Base-by-base conservation (phyloP, 768 basidiomycete genomes). In the Tylopilus cervinicoccineus region DNA sequence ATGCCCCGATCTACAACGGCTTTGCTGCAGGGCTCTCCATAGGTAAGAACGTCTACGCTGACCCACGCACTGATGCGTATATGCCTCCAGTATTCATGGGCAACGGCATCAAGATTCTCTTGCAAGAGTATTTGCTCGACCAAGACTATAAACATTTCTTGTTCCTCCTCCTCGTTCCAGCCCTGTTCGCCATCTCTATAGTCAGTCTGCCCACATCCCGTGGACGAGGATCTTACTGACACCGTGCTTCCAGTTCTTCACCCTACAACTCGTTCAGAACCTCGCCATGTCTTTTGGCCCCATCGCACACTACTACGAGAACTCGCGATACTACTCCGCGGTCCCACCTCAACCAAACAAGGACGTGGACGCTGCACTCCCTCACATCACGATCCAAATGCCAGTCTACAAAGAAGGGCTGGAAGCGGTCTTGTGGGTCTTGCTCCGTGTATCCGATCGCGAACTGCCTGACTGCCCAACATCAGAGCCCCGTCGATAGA, bases 401-500 rank as follows among this genome's bases (percentile, higher is more conserved):
- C 79, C 79, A 4, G 77, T 79, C 29, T 80, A 80, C 68, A 81
- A 80, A 62, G 77, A 78, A 60, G 66, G 69, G 9, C 60, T 80
- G n/a, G 74, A 77, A 0, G 68, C 66, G 2, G 78, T 80, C 51
- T 70, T 81, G 68, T 76, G 54, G 51, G 75, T 70, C 16, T 55
- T 58, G 6, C 28, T 38, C 38, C 24, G 4, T 52, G 39, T 17
- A 23, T 52, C 48, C 24, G 33, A 38, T 48, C 13, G 4, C 23
- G 12, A 11, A 16, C 34, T 10, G 3, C 16, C 41, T 48, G 0
- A 60, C 47, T 16, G 22, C 28, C 43, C 14, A 16, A 31, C n/a
- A 7, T 8, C 39, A 67, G 72, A 58, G 63, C 76, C 0, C 76
- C 74, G 20, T 77, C 76, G 0, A 73, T 78, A 48, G 72, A 77